These are phyloP conservation scores for Aspergillus awamori DNA, from an alignment of 2,329 filamentous ascomycete genomes.

Conservation along the genomic window DNA sequence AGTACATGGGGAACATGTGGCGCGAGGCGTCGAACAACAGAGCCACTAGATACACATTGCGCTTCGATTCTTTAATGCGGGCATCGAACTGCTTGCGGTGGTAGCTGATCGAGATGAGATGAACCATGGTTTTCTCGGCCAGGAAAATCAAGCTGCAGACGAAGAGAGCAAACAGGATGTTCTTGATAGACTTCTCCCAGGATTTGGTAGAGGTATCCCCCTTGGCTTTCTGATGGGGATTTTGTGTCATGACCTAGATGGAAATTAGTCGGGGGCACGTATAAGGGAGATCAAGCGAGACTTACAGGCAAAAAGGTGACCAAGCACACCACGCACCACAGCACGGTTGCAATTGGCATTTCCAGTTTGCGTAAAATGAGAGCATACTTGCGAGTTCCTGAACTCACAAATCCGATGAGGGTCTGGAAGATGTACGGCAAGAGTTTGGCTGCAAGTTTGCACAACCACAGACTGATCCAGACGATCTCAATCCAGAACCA, in stretches of 20 bases:
- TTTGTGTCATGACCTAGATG: constrained; percentile 47
- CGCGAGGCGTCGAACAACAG: constrained; percentile 89
- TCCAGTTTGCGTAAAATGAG: constrained; percentile 61
- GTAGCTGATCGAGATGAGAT: constrained; percentile 69
- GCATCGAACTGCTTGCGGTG: constrained; percentile 68
- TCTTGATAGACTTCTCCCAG: constrained; percentile 61
- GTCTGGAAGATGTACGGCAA: constrained; percentile 64
- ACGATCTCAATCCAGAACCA: constrained; percentile 68
- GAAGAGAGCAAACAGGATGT: constrained; percentile 61
- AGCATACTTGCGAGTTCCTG: constrained; percentile 66
- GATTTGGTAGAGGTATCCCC: constrained; percentile 38
- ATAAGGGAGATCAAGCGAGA: background rate
- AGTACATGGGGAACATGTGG: constrained; percentile 88
- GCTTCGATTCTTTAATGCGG: constrained; percentile 86
- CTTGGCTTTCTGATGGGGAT: constrained; percentile 38
- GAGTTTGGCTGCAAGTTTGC: constrained; percentile 62
- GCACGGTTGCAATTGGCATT: constrained; percentile 62
- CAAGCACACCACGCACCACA: constrained; percentile 62
- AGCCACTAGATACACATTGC: constrained; percentile 76
- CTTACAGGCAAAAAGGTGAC: constrained; percentile 61
- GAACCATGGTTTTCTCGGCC: constrained; percentile 62
- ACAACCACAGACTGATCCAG: constrained; percentile 65
- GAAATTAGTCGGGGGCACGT: background rate
- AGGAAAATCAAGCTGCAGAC: constrained; percentile 61
- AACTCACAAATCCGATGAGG: constrained; percentile 64